Conservation (phyloP, 2,329 filamentous ascomycete species). For the Coniochaeta pulveracea region DNA sequence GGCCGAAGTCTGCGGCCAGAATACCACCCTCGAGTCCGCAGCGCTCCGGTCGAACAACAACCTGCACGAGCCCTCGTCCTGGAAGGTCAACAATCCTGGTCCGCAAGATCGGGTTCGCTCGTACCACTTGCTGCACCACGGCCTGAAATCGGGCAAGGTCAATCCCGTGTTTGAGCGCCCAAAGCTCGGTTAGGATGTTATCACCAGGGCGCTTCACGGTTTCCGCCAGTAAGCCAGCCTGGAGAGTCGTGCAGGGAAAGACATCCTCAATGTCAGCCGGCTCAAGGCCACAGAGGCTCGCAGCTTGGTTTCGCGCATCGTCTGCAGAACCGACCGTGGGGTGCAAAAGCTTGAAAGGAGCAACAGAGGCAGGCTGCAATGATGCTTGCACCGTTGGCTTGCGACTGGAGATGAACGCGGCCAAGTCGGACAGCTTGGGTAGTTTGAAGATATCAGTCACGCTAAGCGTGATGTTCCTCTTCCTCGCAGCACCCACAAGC, state of each 20-base stretch:
- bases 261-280: neutral
- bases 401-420: conserved; percentile 7
- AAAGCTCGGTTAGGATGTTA: neutral
- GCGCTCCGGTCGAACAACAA: no score
- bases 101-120: neutral
- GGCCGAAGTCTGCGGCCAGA: no score
- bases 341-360: conserved; percentile 9
- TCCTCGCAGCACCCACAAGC: conserved; percentile 29
- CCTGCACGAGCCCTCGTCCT: neutral
- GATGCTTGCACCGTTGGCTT: conserved; percentile 4
- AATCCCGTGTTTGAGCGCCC: neutral
- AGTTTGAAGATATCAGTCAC: conserved; percentile 32
- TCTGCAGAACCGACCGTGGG: conserved; percentile 7
- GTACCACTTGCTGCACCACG: neutral
- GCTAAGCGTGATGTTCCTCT: conserved; percentile 24
- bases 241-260: neutral
- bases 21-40: no score
- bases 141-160: neutral
- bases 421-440: conserved; percentile 14
- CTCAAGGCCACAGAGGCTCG: neutral
- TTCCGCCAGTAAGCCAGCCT: neutral
- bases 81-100: neutral
- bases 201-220: neutral
- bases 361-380: conserved; percentile 7
- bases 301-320: neutral